Evolutionary conservation across 441 rosid species (phyloP), one percentile per base, ranked within the genome.

Genomic region (Gossypium laxum): DNA sequence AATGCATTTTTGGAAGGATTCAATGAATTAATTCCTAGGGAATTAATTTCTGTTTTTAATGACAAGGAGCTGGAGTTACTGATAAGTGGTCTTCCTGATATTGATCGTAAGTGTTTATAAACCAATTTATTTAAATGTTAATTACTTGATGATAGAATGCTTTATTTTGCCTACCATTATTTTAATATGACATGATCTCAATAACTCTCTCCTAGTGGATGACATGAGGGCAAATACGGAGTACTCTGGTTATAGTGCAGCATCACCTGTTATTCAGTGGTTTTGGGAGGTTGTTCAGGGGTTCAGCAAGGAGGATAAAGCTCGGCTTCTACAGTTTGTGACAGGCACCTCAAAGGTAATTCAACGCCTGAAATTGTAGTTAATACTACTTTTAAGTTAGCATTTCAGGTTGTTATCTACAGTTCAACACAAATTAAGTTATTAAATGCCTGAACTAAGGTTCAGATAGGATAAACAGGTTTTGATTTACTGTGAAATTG

Each of bases 251-350:
- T 91, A 91, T 74, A 91, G 94, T 79, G 87, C 90, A 65, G 97
- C 91, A 72, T 91, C 97, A 50, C 91, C 91, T 18, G 84, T 87
- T 61, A 87, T 91, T 75, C 98, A 89, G 77, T 91, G 97, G 97
- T 93, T 93, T 82, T 93, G 98, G 98, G 98, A 93, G 84, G 96
- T 87, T 60, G 98, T 82, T 76, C 96, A 91, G 70, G 94, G 89
- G 71, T 86, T 93, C 77, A 93, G 95, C 86, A 89, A 93, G 86
- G 98, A 93, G 82, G 98, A 91, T 78, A 89, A 88, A 79, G 98
- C 96, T 52, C 91, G 97, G 52, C 90, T 93, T 72, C 84, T 91
- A 73, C 98, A 93, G 83, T 93, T 93, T 76, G 98, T 93, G 56
- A 93, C 96, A 0, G 98, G 98, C 79, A 93, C 98, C 72, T 93